A percentile compares a stretch with the other conserved stretches of the same genome.
phyloP scores from a whole-genome alignment of 2,329 filamentous ascomycete species.

The Trichoderma aggressivum region DNA sequence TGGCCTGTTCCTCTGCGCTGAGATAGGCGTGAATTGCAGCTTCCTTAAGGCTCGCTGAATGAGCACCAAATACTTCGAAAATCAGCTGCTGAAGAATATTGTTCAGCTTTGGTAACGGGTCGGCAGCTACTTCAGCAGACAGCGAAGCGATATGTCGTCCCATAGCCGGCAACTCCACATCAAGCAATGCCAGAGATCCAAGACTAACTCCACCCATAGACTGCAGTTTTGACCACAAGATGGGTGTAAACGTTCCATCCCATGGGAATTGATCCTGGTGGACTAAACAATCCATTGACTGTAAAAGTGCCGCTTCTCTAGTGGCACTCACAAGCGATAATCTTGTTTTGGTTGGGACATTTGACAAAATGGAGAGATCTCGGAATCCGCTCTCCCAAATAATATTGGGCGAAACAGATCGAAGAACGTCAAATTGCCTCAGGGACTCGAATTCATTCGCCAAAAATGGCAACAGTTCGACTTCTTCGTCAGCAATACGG shows the following conservation, averaged over 20 bases:
- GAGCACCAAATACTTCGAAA: conserved; percentile 39
- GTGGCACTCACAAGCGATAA: conserved; percentile 34
- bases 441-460: conserved; percentile 54
- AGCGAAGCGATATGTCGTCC: conserved; percentile 52
- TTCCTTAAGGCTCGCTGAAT: conserved; percentile 33
- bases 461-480: conserved; percentile 48
- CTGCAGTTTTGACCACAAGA: conserved; percentile 55
- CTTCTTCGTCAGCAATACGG: conserved; percentile 41
- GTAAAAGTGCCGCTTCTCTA: conserved; percentile 40
- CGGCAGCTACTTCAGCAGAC: conserved; percentile 46
- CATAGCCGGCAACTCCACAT: conserved; percentile 61
- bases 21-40: conserved; percentile 29
- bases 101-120: conserved; percentile 50
- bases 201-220: conserved; percentile 52
- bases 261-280: conserved; percentile 37
- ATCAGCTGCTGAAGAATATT: conserved; percentile 47
- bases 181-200: conserved; percentile 59
- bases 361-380: conserved; percentile 43
- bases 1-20: conserved; percentile 24
- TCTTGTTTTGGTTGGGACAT: conserved; percentile 34
- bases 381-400: background rate
- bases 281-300: conserved; percentile 48
- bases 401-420: conserved; percentile 22
- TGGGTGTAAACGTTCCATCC: conserved; percentile 40
- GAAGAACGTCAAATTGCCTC: conserved; percentile 49